Conservation (phyloP, 2,329 filamentous ascomycete genomes). For the Arthrobotrys sphaeroides region DNA sequence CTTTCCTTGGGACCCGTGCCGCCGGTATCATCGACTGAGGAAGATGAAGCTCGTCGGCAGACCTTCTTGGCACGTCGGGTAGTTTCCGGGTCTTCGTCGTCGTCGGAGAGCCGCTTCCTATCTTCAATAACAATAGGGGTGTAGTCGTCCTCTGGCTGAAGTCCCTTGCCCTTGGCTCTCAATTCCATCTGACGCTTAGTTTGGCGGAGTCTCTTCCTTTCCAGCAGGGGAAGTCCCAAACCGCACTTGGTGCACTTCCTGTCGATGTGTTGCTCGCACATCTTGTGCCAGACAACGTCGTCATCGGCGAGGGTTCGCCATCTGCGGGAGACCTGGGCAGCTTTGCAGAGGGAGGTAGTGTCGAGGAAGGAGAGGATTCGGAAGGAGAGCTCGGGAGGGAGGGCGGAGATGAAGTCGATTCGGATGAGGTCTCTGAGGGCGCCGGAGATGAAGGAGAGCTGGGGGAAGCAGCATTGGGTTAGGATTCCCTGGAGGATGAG, state of each 20-base stretch:
- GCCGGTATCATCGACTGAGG: constrained; percentile 59
- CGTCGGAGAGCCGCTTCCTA: constrained; percentile 54
- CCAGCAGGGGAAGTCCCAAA: constrained; percentile 89
- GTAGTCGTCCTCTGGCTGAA: constrained; percentile 57
- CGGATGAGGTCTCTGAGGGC: constrained; percentile 94
- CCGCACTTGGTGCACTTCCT: constrained; percentile 94
- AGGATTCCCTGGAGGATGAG: constrained; percentile 97
- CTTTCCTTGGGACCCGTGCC: constrained; percentile 63
- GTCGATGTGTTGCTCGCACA: constrained; percentile 98
- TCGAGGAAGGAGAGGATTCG: constrained; percentile 94
- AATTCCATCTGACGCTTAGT: constrained; percentile 86
- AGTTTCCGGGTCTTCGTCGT: constrained; percentile 60
- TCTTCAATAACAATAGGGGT: too few species aligned
- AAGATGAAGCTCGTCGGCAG: constrained; percentile 27
- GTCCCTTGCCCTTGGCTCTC: constrained; percentile 69
- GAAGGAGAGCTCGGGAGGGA: constrained; percentile 89
- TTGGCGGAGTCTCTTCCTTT: constrained; percentile 84
- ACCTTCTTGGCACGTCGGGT: constrained; percentile 49
- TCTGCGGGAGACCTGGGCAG: constrained; percentile 87
- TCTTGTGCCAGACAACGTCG: constrained; percentile 95
- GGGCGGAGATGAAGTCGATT: constrained; percentile 91
- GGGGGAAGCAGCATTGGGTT: constrained; percentile 95
- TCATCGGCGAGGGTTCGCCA: constrained; percentile 95
- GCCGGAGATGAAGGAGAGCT: constrained; percentile 89
- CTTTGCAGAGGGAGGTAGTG: constrained; percentile 92